Percentiles rank a stretch among this genome's conserved stretches.
Conservation (phyloP, 768 basidiomycete species). For the Macrolepiota dolichaula region DNA sequence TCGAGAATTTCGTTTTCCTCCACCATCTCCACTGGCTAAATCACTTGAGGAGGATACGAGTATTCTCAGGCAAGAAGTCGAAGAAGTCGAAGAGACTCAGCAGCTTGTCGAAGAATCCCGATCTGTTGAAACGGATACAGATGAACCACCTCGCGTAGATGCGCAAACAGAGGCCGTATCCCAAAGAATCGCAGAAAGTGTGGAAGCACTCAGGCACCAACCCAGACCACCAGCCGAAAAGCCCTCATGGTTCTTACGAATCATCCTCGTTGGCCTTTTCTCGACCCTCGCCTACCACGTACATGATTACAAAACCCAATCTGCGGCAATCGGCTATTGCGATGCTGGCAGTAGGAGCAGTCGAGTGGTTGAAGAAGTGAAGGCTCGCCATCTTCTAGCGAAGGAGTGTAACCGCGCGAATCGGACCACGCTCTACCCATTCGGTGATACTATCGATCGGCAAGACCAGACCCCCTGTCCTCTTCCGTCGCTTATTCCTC, state of each 20-base stretch:
- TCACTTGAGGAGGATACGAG: constrained; percentile 10
- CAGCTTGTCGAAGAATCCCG: constrained; percentile 2
- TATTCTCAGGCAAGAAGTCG: constrained; percentile 12
- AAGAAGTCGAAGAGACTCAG: constrained; percentile 9
- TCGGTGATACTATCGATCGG: constrained; percentile 23
- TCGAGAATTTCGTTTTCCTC: not conserved
- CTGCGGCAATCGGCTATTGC: constrained; percentile 74
- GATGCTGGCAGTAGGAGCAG: constrained; percentile 63
- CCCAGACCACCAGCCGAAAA: constrained; percentile 11
- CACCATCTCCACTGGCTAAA: constrained; percentile 1
- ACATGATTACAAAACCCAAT: constrained; percentile 61
- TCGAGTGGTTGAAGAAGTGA: constrained; percentile 44
- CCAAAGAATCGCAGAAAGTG: constrained; percentile 33
- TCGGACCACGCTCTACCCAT: constrained; percentile 39
- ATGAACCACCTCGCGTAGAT: constrained; percentile 8
- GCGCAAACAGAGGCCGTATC: constrained; percentile 25
- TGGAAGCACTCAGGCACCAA: constrained; percentile 14
- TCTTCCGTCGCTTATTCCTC: constrained; percentile 48
- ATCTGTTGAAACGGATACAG: constrained; percentile 5
- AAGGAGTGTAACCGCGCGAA: constrained; percentile 58
- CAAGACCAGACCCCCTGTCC: constrained; percentile 42
- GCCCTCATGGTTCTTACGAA: constrained; percentile 28
- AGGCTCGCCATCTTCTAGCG: constrained; percentile 40
- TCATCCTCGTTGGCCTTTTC: constrained; percentile 37
- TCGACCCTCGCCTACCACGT: constrained; percentile 30